These are phyloP conservation scores for Hirschioporus abietinus DNA, from an alignment of 768 basidiomycete genomes.

Conservation along the genomic window DNA sequence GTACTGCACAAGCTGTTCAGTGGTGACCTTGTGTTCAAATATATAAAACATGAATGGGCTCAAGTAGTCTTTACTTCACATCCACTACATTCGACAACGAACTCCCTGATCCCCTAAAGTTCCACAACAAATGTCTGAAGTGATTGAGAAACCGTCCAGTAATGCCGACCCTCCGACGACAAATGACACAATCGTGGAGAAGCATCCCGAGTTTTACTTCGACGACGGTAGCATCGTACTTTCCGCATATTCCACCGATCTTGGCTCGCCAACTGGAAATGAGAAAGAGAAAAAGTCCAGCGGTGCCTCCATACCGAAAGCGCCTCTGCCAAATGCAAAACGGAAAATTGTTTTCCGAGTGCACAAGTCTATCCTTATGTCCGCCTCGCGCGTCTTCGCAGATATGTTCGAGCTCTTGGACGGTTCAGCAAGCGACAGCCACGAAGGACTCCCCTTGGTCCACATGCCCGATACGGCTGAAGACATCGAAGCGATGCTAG, in stretches of 20 bases:
- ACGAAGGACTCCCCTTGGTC: slow-evolving; percentile 15
- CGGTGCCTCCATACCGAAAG: background rate
- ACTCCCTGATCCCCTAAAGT: too few relatives aligned
- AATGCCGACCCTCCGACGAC: too few relatives aligned
- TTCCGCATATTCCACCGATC: slow-evolving; percentile 15
- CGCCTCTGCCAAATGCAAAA: background rate
- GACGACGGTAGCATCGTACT: slow-evolving; percentile 29
- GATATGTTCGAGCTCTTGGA: slow-evolving; percentile 10
- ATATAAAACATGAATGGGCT: too few relatives aligned
- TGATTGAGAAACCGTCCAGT: too few relatives aligned
- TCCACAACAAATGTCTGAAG: too few relatives aligned
- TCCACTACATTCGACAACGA: too few relatives aligned
- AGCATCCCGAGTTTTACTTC: slow-evolving; percentile 24
- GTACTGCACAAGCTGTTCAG: too few relatives aligned
- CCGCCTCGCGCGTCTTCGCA: slow-evolving; percentile 14
- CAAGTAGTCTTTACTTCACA: too few relatives aligned
- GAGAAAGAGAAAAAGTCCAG: background rate
- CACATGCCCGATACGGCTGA: slow-evolving; percentile 14
- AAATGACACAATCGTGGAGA: background rate
- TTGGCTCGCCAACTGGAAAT: background rate
- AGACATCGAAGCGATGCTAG: slow-evolving; percentile 10
- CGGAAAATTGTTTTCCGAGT: slow-evolving; percentile 12
- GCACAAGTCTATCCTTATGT: slow-evolving; percentile 16
- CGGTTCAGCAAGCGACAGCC: slow-evolving; percentile 2
- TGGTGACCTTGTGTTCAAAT: too few relatives aligned